Evolutionary conservation across 495 filamentous ascomycete genomes (phyloP).

Genomic region (Podospora sp.): DNA sequence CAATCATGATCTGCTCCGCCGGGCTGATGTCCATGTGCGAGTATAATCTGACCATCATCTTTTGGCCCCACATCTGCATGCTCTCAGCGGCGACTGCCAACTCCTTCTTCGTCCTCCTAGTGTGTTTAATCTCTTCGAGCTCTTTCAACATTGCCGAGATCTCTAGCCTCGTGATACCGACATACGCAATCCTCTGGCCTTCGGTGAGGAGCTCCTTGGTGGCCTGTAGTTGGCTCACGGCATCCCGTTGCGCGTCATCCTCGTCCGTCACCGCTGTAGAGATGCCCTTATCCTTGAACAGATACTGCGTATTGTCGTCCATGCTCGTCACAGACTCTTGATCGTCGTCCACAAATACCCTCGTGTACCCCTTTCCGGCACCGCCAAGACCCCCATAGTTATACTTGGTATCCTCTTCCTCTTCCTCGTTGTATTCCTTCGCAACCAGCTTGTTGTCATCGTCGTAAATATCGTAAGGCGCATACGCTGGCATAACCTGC

Average conservation of each 20-base stretch:
- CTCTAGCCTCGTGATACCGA: conserved; percentile 79
- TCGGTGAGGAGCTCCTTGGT: conserved; percentile 96
- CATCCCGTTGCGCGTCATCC: conserved; percentile 81
- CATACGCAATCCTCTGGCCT: conserved; percentile 94
- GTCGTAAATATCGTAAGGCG: conserved; percentile 91
- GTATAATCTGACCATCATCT: conserved; percentile 94
- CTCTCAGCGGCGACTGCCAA: conserved; percentile 69
- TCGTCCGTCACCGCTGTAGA: conserved; percentile 64
- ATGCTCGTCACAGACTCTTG: conserved; percentile 90
- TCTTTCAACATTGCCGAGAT: conserved; percentile 76
- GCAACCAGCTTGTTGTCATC: conserved; percentile 88
- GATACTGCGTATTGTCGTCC: conserved; percentile 95
- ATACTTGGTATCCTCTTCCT: conserved; percentile 70
- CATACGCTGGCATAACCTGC: conserved; percentile 93
- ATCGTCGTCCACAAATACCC: conserved; percentile 92
- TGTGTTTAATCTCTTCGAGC: conserved; percentile 57
- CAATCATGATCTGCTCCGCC: conserved; percentile 97
- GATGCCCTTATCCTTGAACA: conserved; percentile 72
- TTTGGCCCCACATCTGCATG: conserved; percentile 94
- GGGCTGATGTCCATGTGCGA: conserved; percentile 93
- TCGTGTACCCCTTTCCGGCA: conserved; percentile 91
- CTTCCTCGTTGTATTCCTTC: conserved; percentile 69
- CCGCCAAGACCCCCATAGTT: conserved; percentile 77
- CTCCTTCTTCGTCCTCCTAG: conserved; percentile 65
- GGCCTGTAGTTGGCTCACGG: conserved; percentile 86